Evolutionary conservation across 176 grass and related monocot genomes (phyloP).

Genomic region (Rhynchospora pubera): DNA sequence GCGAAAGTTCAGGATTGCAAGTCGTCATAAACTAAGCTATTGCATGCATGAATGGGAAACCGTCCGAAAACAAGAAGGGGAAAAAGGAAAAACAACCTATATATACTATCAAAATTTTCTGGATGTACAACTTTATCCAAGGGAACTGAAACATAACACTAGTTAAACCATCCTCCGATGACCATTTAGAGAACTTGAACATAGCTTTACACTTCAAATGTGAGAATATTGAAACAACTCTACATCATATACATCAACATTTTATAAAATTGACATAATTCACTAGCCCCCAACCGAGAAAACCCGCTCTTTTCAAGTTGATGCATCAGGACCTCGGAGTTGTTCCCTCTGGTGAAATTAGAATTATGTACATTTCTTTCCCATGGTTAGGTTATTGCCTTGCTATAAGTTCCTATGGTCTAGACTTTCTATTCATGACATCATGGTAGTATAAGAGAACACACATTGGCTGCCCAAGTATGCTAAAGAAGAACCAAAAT

Average conservation of each 20-base stretch:
- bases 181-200: not conserved
- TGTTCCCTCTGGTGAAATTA: not conserved
- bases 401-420: constrained; percentile 26
- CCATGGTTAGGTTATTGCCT: not conserved
- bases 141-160: not conserved
- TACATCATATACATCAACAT: not conserved
- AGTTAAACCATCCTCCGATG: not conserved
- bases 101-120: not conserved
- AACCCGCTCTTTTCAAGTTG: not conserved
- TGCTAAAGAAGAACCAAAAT: constrained; percentile 99
- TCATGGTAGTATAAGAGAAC: constrained; percentile 96
- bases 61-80: not conserved
- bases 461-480: constrained; percentile 89
- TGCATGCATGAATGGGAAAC: not conserved
- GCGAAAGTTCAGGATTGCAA: not conserved
- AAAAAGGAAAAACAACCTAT: not conserved
- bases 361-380: constrained; percentile 5
- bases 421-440: constrained; percentile 83
- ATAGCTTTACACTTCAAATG: not conserved
- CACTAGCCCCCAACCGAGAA: not conserved
- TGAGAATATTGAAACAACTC: not conserved
- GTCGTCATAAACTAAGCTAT: not conserved
- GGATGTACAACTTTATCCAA: constrained; percentile 9
- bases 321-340: not conserved
- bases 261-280: not conserved